Percentiles rank a stretch among this genome's conserved stretches.
Conservation (phyloP, 2,329 filamentous ascomycete genomes). For the Rhinocladiella mackenziei region DNA sequence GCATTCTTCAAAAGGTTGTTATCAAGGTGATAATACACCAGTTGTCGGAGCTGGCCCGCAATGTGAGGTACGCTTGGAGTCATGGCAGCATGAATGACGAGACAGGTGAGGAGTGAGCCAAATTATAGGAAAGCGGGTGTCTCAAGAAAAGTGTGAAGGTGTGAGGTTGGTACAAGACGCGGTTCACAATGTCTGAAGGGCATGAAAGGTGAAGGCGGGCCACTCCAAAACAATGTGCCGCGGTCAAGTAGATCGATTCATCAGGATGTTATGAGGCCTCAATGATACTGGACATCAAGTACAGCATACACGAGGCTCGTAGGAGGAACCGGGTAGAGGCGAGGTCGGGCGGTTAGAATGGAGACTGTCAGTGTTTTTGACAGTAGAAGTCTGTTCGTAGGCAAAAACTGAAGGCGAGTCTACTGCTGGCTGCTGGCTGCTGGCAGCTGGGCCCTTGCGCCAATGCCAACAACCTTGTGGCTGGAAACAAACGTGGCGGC, state of each 20-base stretch:
- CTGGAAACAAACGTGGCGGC: conserved; percentile 15
- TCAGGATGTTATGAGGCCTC: conserved; percentile 2
- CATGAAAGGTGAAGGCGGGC: conserved; percentile 8
- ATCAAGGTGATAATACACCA: conserved; percentile 75
- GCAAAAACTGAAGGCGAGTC: too few relatives aligned
- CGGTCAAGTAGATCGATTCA: conserved; percentile 13
- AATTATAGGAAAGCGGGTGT: not conserved
- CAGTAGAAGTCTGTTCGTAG: conserved; percentile 4
- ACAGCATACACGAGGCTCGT: conserved; percentile 1
- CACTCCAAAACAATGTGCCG: conserved; percentile 19
- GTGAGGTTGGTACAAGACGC: conserved; percentile 3
- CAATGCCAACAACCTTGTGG: conserved; percentile 12
- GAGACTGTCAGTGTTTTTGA: conserved; percentile 13
- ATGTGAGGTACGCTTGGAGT: conserved; percentile 52
- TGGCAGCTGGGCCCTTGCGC: not conserved
- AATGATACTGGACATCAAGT: not conserved
- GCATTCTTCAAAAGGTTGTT: conserved; percentile 86
- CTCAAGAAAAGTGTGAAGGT: not conserved
- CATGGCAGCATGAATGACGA: conserved; percentile 41
- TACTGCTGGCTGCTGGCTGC: not conserved
- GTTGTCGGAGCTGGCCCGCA: conserved; percentile 58
- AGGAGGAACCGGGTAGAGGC: conserved; percentile 11
- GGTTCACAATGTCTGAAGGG: conserved; percentile 7
- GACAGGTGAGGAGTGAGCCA: not conserved
- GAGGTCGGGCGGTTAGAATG: conserved; percentile 5